A percentile compares a stretch with the other conserved stretches of the same genome.
These are phyloP conservation scores for Endoconidiophora laricicola DNA, from an alignment of 2,329 filamentous ascomycete genomes.

Conservation along the genomic window DNA sequence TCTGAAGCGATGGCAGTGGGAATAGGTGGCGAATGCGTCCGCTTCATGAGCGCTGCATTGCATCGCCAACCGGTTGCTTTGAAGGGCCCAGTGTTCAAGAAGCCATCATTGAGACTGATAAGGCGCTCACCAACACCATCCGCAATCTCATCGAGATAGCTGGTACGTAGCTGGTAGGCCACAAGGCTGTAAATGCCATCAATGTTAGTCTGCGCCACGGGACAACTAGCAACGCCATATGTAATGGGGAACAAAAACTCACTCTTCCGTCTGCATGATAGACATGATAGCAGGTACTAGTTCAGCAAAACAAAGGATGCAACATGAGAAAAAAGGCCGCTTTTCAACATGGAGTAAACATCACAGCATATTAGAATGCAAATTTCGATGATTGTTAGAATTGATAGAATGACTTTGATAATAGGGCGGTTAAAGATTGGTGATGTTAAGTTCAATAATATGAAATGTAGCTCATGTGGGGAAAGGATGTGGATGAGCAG, in stretches of 20 bases:
- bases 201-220: neutral
- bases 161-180: slow-evolving; percentile 64
- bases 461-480: too few species aligned
- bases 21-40: slow-evolving; percentile 73
- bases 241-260: neutral
- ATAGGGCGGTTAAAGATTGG: too few species aligned
- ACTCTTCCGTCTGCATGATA: slow-evolving; percentile 13
- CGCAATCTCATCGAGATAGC: slow-evolving; percentile 63
- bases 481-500: too few species aligned
- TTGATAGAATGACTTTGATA: too few species aligned
- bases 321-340: too few species aligned
- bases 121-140: slow-evolving; percentile 74
- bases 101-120: slow-evolving; percentile 62
- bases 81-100: slow-evolving; percentile 66
- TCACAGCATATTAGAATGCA: too few species aligned
- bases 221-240: neutral
- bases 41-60: slow-evolving; percentile 59
- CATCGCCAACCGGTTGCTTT: slow-evolving; percentile 68
- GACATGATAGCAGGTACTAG: slow-evolving; percentile 1
- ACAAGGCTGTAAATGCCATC: slow-evolving; percentile 41
- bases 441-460: too few species aligned
- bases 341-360: too few species aligned
- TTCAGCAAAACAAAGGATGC: neutral
- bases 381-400: too few species aligned
- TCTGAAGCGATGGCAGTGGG: slow-evolving; percentile 68